Base-by-base conservation (phyloP, 257 asterid species). In the Catharanthus roseus region DNA sequence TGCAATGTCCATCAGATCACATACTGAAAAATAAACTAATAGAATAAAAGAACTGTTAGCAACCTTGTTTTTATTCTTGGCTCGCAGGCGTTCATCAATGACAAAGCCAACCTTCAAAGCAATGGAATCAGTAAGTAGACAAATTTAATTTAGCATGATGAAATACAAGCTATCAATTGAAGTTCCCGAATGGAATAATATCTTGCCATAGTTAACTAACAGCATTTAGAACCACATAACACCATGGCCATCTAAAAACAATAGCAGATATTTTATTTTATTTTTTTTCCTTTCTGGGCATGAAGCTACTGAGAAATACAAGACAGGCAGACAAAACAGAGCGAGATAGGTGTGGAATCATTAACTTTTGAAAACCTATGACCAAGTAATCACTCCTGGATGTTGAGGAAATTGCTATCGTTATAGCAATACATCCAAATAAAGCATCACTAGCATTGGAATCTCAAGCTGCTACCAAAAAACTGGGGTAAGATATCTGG, bases 1-100 rank as follows among this genome's bases (percentile, higher is more conserved):
- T 6, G 34, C 71, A 41, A 24, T 21, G 5, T 5, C 0, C 36
- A 45, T 42, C 23, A 1, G 1, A 31, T 19, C n/a, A 18, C 31
- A 53, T 6, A n/a, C 3, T 8, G 24, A 34, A 58, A 29, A 28
- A 58, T 34, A 31, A 77, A 44, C 55, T 0, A 28, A 72, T 38
- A 21, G 55, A n/a, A 18, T 7, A 75, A 68, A 58, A 72, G 23
- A 70, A 62, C 23, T 44, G 49, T 33, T 67, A 42, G 69, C 73
- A 65, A 93, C 97, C 98, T 93, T 93, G 85, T 92, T 76, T 82
- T 82, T 57, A 73, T 85, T 91, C 81, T 86, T 88, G 71, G 78
- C 89, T 75, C 87, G 80, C 74, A 93, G 73, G 61, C 99, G 97
- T 73, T 93, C 99, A 75, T 91, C 97, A 78, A 91, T 86, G 81